These are phyloP conservation scores for Dryas octopetala DNA, from an alignment of 306 rosid genomes.

Conservation along the genomic window DNA sequence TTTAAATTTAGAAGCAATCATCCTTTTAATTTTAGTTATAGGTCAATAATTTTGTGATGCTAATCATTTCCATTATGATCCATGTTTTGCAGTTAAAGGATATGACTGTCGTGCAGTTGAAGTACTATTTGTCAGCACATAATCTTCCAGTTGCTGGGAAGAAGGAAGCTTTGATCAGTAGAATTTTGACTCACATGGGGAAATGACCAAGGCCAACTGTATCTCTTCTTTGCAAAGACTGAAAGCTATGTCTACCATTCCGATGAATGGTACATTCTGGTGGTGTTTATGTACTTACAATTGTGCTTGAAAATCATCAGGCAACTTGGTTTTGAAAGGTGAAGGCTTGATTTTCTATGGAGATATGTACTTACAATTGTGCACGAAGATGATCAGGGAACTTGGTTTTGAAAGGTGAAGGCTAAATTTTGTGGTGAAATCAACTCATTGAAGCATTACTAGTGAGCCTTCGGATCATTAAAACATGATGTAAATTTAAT, in stretches of 20 bases:
- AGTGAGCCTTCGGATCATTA: background rate
- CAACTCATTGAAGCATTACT: background rate
- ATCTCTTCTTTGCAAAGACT: background rate
- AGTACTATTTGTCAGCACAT: slow-evolving; percentile 66
- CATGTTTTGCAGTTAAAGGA: slow-evolving; percentile 79
- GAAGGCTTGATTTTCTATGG: background rate
- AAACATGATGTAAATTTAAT: background rate
- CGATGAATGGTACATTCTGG: background rate
- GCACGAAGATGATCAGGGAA: background rate
- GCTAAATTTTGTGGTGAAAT: background rate
- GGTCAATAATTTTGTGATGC: background rate
- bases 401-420: background rate
- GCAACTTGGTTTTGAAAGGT: background rate
- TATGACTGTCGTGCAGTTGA: slow-evolving; percentile 69
- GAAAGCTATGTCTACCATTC: background rate
- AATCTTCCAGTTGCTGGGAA: slow-evolving; percentile 86
- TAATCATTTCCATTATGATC: background rate
- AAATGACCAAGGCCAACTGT: slow-evolving; percentile 38
- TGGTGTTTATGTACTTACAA: slow-evolving; percentile 1
- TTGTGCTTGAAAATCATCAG: background rate
- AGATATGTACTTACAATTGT: too few species aligned
- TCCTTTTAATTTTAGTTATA: background rate
- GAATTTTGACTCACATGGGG: slow-evolving; percentile 82
- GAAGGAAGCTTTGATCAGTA: slow-evolving; percentile 74
- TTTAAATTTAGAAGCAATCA: background rate